phyloP scores from a whole-genome alignment of 2,329 filamentous ascomycete species.

The Salinomyces thailandicus region DNA sequence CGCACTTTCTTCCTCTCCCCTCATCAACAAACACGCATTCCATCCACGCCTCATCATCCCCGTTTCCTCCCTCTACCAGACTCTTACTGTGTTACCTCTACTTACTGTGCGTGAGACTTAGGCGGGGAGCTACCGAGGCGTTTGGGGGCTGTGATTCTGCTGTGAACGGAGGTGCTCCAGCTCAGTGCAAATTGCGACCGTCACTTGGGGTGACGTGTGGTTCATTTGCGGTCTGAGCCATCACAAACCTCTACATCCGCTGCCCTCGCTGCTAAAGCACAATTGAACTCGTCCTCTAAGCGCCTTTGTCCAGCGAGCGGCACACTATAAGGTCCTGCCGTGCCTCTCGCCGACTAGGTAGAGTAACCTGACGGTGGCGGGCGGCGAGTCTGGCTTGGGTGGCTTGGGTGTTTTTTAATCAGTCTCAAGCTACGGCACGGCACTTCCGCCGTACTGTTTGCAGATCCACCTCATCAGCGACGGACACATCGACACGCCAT shows the following conservation, averaged over 20 bases:
- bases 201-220: constrained; percentile 4
- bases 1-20: constrained; percentile 1
- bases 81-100: too few relatives aligned
- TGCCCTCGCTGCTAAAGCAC: constrained; percentile 1
- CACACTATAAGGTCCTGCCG: constrained; percentile 4
- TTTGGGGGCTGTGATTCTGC: constrained; percentile 4
- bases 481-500: constrained; percentile 2
- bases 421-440: too few relatives aligned
- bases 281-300: constrained; percentile 5
- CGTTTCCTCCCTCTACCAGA: not conserved
- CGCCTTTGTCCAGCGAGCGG: constrained; percentile 2
- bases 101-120: constrained; percentile 2
- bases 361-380: too few relatives aligned
- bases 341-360: constrained; percentile 3
- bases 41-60: constrained; percentile 1
- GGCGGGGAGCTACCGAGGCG: not conserved
- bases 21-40: constrained; percentile 1
- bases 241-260: not conserved
- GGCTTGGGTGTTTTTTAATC: not conserved
- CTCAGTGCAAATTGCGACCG: constrained; percentile 9
- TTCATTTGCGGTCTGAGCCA: constrained; percentile 1
- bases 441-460: not conserved
- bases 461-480: constrained; percentile 2
- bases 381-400: not conserved
- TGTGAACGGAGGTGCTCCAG: constrained; percentile 1